Evolutionary conservation across 108 stramenopile species (phyloP), one percentile per base, ranked within the genome.

Genomic region (Schizochytrium sp.): DNA sequence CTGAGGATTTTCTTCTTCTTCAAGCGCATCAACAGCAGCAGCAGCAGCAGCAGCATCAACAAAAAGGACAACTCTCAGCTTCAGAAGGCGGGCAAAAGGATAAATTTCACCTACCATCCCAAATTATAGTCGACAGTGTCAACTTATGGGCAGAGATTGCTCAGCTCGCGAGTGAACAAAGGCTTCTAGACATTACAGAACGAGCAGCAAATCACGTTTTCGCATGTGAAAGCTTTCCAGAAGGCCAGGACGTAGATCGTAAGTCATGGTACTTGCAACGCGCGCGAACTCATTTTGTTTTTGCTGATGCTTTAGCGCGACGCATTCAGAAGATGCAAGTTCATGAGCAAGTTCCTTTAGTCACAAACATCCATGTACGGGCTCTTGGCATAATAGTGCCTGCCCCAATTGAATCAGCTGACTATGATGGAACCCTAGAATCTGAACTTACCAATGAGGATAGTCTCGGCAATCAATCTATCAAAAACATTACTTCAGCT

Each of bases 91-190:
- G n/a, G n/a, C 28, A 28, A 28, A 28, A 28, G 28, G 28, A 28
- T 28, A 28, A 28, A 28, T 28, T 28, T 28, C 28, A 28, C 28
- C 28, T 28, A 28, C 28, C 28, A 0, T 28, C 28, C 28, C 28
- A 28, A 28, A 28, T 28, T 28, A 28, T 2, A 8, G 64, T 3
- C 3, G 28, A 38, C 40, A 3, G 64, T 38, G 28, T 69, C 15
- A 44, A 38, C 8, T 8, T 83, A 47, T 83, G 76, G 76, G 76
- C 50, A 17, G 76, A 83, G 76, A 55, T 49, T 40, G 76, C 53
- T n/a, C 76, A 83, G 28, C 50, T 83, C 15, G 76, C 76, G 10
- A 55, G 28, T 10, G 10, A 1, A 5, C 47, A 55, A 5, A 17
- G 53, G 15, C 76, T 83, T 10, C 47, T 83, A 28, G 28, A 17